These are phyloP conservation scores for Boeremia exigua DNA, from an alignment of 2,329 filamentous ascomycete genomes.

Conservation along the genomic window DNA sequence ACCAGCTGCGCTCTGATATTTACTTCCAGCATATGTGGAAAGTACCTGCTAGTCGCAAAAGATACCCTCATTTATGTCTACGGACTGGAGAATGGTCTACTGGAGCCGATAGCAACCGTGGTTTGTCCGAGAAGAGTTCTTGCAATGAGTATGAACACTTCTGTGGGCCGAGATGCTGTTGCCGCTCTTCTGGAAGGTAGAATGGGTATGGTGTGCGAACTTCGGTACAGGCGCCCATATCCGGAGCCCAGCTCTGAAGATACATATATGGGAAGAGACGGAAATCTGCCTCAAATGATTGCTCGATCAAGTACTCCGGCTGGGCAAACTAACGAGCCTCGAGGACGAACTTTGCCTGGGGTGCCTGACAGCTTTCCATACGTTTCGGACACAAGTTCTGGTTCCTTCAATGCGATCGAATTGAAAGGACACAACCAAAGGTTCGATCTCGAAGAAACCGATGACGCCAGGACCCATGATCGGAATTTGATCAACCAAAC, in stretches of 20 bases:
- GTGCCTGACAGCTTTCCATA: not conserved
- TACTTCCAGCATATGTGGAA: constrained; percentile 63
- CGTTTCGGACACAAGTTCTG: constrained; percentile 3
- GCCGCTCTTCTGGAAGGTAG: constrained; percentile 66
- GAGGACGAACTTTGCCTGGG: constrained; percentile 3
- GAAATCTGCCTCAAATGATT: constrained; percentile 10
- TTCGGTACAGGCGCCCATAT: constrained; percentile 20
- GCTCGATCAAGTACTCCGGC: constrained; percentile 18
- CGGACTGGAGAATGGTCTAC: constrained; percentile 46
- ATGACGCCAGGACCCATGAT: constrained; percentile 27
- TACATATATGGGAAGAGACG: constrained; percentile 17
- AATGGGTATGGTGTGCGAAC: constrained; percentile 66
- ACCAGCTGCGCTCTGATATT: constrained; percentile 50
- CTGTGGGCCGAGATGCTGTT: constrained; percentile 60
- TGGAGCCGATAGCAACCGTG: constrained; percentile 60
- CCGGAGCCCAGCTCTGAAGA: constrained; percentile 15
- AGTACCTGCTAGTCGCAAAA: constrained; percentile 63
- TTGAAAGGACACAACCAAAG: constrained; percentile 33
- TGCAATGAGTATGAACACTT: constrained; percentile 68
- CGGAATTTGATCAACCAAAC: constrained; percentile 39
- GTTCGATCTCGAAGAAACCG: constrained; percentile 28
- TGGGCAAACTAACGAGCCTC: constrained; percentile 17
- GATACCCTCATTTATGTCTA: constrained; percentile 65
- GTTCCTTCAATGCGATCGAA: constrained; percentile 34
- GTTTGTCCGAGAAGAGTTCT: constrained; percentile 64